These are phyloP conservation scores for Fomitopsis pulvina DNA, from an alignment of 768 basidiomycete genomes.

Conservation along the genomic window DNA sequence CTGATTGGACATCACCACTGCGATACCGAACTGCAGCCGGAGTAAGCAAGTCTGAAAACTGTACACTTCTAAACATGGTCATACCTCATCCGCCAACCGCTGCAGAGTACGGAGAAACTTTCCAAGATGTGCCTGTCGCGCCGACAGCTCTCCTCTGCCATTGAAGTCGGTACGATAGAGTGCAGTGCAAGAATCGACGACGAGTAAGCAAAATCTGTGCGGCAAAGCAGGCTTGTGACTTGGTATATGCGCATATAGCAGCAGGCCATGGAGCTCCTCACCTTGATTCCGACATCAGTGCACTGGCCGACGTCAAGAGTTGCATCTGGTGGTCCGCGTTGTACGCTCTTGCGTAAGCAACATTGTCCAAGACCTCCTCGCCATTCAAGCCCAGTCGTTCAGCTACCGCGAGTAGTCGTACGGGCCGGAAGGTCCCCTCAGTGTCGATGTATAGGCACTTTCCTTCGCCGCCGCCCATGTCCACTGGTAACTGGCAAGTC, in stretches of 20 bases:
- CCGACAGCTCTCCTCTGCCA: slow-evolving; percentile 92
- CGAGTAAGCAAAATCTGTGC: slow-evolving; percentile 85
- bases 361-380: slow-evolving; percentile 96
- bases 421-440: slow-evolving; percentile 97
- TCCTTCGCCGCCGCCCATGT: slow-evolving; percentile 98
- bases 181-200: slow-evolving; percentile 95
- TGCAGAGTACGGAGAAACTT: slow-evolving; percentile 92
- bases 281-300: slow-evolving; percentile 99
- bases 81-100: slow-evolving; percentile 92
- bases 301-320: slow-evolving; percentile 85
- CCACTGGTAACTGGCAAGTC: slow-evolving; percentile 94
- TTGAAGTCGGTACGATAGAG: slow-evolving; percentile 94
- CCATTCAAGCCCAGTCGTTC: slow-evolving; percentile 96
- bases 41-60: slow-evolving; percentile 9
- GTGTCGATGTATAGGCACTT: slow-evolving; percentile 99
- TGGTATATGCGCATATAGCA: slow-evolving; percentile 20
- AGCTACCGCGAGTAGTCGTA: slow-evolving; percentile 88
- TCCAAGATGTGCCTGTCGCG: slow-evolving; percentile 91
- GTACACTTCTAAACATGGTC: slow-evolving; percentile 15
- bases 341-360: slow-evolving; percentile 97
- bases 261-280: slow-evolving; percentile 27
- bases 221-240: slow-evolving; percentile 13
- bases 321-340: slow-evolving; percentile 97
- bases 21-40: slow-evolving; percentile 79
- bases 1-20: slow-evolving; percentile 96